Base-by-base conservation (phyloP, 257 asterid genomes). In the Ehretia macrophylla region DNA sequence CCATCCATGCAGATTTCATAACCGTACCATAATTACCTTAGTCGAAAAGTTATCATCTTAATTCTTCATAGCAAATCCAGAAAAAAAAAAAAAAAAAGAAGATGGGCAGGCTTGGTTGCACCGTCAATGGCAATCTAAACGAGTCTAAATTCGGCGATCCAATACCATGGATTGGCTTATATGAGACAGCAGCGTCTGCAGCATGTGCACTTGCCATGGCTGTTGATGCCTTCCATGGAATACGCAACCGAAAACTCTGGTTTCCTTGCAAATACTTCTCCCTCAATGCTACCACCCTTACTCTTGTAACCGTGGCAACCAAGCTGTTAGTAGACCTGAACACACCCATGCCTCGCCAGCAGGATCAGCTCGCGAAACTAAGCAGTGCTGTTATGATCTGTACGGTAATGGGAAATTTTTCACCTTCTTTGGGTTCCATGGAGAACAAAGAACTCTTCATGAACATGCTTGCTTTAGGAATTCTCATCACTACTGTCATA, bases 251-350 rank as follows among this genome's bases (percentile, higher is more conserved):
- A 10, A 79, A 79, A 40, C 44, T 73, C 58, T 81, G 89, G 92
- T 88, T 91, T 71, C 96, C 96, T 0, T 75, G 78, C 85, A 85
- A 79, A 53, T 82, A 37, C 80, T 88, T 85, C 61, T 81, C 98
- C 10, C 80, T 91, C 40, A 91, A 91, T 8, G 96, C 98, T 56
- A 82, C 95, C 4, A 87, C 90, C 21, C 81, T 85, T 4, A 71
- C 91, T 1, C 83, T 89, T 4, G 60, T 89, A 11, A 79, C 81
- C 0, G 87, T 86, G 1, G 86, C 94, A 0, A 81, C 85, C 56
- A 89, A 84, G 45, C 83, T 89, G 42, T 80, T 95, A 0, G 92
- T 86, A n/a, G 97, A 89, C 54, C 80, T 86, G 44, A 84, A 86
- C 37, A 80, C 94, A 9, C 66, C 89, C 72, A 86, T 89, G 97